Percentiles rank a stretch among this genome's conserved stretches.
phyloP scores from a whole-genome alignment of 148 eudicot species.

The Vaccinium macrocarpon region DNA sequence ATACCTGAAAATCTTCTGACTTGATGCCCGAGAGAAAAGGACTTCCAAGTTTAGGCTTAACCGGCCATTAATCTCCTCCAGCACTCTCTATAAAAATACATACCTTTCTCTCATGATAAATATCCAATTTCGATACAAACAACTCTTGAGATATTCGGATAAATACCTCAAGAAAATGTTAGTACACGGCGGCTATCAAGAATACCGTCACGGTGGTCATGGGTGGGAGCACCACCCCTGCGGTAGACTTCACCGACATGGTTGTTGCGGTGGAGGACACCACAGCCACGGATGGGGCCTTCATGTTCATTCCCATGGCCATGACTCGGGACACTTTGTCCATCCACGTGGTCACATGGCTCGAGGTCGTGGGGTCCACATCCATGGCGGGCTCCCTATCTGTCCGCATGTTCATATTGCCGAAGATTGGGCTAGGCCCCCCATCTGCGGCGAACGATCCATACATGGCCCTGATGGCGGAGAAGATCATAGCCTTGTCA shows the following conservation, averaged over 20 bases:
- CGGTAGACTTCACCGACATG: neutral
- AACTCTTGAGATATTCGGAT: too few species aligned
- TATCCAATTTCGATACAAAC: neutral
- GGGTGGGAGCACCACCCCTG: neutral
- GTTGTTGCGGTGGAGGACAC: neutral
- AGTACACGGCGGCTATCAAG: neutral
- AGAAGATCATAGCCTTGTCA: neutral
- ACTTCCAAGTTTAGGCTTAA: neutral
- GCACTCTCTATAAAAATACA: neutral
- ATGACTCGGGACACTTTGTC: neutral
- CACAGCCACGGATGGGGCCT: neutral
- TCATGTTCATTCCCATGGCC: neutral
- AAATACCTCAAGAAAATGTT: neutral
- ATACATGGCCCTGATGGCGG: neutral
- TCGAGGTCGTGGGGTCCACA: neutral
- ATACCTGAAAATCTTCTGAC: neutral
- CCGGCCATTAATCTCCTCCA: neutral
- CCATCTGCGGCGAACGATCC: neutral
- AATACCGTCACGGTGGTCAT: neutral
- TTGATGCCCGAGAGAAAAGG: neutral
- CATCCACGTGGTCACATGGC: conserved; percentile 1
- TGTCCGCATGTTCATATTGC: neutral
- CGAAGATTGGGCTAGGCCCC: neutral
- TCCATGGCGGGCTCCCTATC: neutral
- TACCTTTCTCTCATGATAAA: neutral